Conservation (phyloP, 108 stramenopile genomes). For the Pseudonitzschia delicatissima region DNA sequence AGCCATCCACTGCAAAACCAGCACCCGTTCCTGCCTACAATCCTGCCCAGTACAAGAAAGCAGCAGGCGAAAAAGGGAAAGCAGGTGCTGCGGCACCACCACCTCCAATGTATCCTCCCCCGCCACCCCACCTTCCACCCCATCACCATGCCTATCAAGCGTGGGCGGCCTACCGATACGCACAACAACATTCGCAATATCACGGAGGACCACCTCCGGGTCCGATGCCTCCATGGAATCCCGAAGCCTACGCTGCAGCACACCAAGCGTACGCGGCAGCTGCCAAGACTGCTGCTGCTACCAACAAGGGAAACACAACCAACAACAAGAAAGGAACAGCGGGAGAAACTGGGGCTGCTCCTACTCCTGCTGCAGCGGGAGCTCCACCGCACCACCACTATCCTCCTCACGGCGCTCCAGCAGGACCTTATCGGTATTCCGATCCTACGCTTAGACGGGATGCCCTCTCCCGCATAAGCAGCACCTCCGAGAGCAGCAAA, state of each 20-base stretch:
- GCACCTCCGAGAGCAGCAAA: background rate
- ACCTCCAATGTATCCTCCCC: slow-evolving; percentile 21
- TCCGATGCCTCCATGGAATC: slow-evolving; percentile 6
- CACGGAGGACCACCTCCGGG: slow-evolving; percentile 2
- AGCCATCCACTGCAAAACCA: background rate
- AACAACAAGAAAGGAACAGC: slow-evolving; percentile 1
- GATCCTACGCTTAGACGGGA: slow-evolving; percentile 36
- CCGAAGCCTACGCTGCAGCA: slow-evolving; percentile 4
- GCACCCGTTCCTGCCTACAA: background rate
- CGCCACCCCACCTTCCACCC: background rate
- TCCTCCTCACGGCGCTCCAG: background rate
- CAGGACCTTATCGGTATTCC: slow-evolving; percentile 36
- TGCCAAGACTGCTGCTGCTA: background rate
- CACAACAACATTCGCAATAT: slow-evolving; percentile 14
- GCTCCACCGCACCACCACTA: slow-evolving; percentile 9
- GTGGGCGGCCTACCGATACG: slow-evolving; percentile 7
- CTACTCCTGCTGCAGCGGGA: background rate
- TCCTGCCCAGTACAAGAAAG: slow-evolving; percentile 8
- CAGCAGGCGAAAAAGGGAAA: background rate
- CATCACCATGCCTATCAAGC: slow-evolving; percentile 24
- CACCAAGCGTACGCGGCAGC: slow-evolving; percentile 5
- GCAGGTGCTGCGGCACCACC: background rate
- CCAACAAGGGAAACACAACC: background rate
- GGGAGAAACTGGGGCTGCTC: slow-evolving; percentile 1
- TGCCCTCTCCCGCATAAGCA: slow-evolving; percentile 17